Evolutionary conservation across 2,329 filamentous ascomycete species (phyloP).

Genomic region (Cladosporium sp.): DNA sequence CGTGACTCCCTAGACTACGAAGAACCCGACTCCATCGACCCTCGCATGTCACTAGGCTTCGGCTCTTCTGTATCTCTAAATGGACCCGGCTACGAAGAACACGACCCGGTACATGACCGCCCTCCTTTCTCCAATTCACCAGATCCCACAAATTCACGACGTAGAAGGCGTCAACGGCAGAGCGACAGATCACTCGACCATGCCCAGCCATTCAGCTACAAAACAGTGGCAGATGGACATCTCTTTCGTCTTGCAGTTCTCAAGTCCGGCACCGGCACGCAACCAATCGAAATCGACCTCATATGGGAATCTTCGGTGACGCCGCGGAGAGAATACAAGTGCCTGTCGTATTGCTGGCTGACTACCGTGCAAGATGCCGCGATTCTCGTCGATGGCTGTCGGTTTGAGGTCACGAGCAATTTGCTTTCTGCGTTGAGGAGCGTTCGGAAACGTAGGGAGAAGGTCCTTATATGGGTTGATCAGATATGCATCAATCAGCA

Average conservation of each 20-base stretch:
- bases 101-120: conserved; percentile 17
- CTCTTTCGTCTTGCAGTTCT: conserved; percentile 24
- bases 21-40: conserved; percentile 22
- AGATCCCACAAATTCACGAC: conserved; percentile 17
- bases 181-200: conserved; percentile 17
- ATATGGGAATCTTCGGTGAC: conserved; percentile 22
- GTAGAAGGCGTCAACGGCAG: conserved; percentile 18
- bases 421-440: conserved; percentile 21
- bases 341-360: conserved; percentile 28
- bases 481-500: conserved; percentile 30
- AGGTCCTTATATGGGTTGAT: conserved; percentile 28
- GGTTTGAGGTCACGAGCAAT: conserved; percentile 27
- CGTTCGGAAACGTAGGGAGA: conserved; percentile 23
- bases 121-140: conserved; percentile 20
- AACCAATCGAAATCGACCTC: conserved; percentile 20
- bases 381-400: conserved; percentile 27
- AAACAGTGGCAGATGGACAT: conserved; percentile 24
- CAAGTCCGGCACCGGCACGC: conserved; percentile 20
- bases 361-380: conserved; percentile 20
- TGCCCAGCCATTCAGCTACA: conserved; percentile 20
- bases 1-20: conserved; percentile 24
- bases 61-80: conserved; percentile 18
- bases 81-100: conserved; percentile 17
- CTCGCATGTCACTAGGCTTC: conserved; percentile 23
- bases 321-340: conserved; percentile 20